These are phyloP conservation scores for Exophiala mesophila DNA, from an alignment of 2,329 filamentous ascomycete genomes.

Conservation along the genomic window DNA sequence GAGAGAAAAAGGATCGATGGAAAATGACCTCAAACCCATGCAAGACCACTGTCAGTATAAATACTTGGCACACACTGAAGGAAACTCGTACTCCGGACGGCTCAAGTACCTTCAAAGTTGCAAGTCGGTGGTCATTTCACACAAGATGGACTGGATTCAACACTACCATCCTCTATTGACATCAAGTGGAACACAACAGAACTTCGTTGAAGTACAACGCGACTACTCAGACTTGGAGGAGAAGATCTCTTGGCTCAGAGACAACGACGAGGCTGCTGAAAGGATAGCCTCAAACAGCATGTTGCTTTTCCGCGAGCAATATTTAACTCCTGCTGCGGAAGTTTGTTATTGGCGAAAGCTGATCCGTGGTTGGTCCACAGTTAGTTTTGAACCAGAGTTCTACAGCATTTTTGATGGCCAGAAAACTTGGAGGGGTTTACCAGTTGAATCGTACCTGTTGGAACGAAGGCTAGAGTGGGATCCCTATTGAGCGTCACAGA, in stretches of 20 bases:
- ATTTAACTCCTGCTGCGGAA: conserved; percentile 52
- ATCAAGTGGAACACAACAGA: conserved; percentile 43
- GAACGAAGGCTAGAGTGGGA: conserved; percentile 24
- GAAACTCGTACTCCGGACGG: conserved; percentile 50
- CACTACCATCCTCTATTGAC: conserved; percentile 46
- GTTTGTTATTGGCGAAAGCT: conserved; percentile 53
- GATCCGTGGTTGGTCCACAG: conserved; percentile 36
- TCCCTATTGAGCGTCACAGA: conserved; percentile 17
- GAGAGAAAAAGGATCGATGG: conserved; percentile 36
- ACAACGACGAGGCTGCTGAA: conserved; percentile 42
- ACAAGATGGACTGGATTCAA: conserved; percentile 46
- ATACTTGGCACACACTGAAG: conserved; percentile 52
- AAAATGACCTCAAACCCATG: conserved; percentile 43
- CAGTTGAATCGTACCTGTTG: conserved; percentile 41
- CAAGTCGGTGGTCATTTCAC: conserved; percentile 46
- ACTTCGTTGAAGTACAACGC: conserved; percentile 45
- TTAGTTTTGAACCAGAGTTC: conserved; percentile 39
- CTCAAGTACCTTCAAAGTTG: conserved; percentile 53
- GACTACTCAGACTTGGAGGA: conserved; percentile 54
- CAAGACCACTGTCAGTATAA: conserved; percentile 53
- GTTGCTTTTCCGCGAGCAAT: conserved; percentile 47
- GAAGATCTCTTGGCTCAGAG: conserved; percentile 41
- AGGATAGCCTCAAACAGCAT: conserved; percentile 48
- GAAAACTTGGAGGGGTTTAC: conserved; percentile 31
- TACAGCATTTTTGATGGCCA: conserved; percentile 31